phyloP scores from a whole-genome alignment of 2,329 filamentous ascomycete genomes.

The Sclerotinia trifoliorum region DNA sequence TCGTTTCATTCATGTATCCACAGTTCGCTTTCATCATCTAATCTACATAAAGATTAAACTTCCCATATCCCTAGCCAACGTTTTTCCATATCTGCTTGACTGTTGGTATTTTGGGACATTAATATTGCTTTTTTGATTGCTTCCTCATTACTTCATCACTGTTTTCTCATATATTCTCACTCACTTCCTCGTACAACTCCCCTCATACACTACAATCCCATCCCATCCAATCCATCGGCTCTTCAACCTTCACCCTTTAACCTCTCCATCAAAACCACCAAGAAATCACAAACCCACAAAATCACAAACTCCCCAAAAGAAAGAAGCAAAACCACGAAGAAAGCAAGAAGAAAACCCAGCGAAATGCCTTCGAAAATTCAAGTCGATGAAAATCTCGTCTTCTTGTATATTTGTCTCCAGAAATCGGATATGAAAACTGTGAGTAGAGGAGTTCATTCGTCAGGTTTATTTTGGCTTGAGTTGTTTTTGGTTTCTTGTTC shows the following conservation, averaged over 20 bases:
- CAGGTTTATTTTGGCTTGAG: not conserved
- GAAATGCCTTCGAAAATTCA: slow-evolving; percentile 43
- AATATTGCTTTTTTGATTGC: not conserved
- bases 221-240: not conserved
- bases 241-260: too few relatives aligned
- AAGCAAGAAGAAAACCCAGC: too few relatives aligned
- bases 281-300: not conserved
- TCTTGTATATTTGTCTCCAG: slow-evolving; percentile 45
- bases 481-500: not conserved
- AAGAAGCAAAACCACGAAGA: too few relatives aligned
- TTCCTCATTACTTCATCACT: not conserved
- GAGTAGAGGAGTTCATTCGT: slow-evolving; percentile 24
- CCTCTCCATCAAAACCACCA: not conserved
- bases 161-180: too few relatives aligned
- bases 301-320: not conserved
- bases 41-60: not conserved
- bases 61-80: not conserved
- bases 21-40: slow-evolving; percentile 14
- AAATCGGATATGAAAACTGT: slow-evolving; percentile 43
- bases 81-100: not conserved
- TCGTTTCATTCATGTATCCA: slow-evolving; percentile 12
- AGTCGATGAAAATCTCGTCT: slow-evolving; percentile 43
- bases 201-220: too few relatives aligned
- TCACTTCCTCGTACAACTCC: too few relatives aligned
- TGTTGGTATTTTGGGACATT: not conserved